These are phyloP conservation scores for Xylaria telfairii DNA, from an alignment of 495 filamentous ascomycete species.

Conservation along the genomic window DNA sequence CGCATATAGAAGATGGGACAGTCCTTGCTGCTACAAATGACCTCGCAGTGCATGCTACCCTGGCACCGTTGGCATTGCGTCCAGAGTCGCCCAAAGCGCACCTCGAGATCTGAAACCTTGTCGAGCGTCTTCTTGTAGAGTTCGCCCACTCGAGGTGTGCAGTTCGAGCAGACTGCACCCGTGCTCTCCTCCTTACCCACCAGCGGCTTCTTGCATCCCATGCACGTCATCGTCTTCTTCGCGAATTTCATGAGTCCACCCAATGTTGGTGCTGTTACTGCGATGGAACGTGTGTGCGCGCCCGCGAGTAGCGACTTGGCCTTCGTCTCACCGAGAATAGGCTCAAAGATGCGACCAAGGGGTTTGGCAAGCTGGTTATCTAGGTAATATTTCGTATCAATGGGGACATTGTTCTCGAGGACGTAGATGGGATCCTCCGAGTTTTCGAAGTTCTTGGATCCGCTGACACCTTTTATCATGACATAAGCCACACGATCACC, in stretches of 20 bases:
- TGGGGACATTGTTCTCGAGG: conserved; percentile 94
- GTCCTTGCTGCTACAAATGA: conserved; percentile 94
- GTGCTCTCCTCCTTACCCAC: conserved; percentile 75
- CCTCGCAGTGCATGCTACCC: conserved; percentile 95
- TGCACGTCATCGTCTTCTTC: conserved; percentile 95
- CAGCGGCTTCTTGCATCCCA: conserved; percentile 98
- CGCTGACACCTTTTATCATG: conserved; percentile 89
- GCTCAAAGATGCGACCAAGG: conserved; percentile 93
- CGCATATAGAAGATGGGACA: conserved; percentile 99
- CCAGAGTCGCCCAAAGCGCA: conserved; percentile 92
- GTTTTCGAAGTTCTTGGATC: conserved; percentile 91
- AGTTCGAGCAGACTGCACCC: conserved; percentile 88
- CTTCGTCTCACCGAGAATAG: conserved; percentile 91
- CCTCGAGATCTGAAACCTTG: conserved; percentile 88
- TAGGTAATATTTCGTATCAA: conserved; percentile 98
- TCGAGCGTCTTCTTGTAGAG: conserved; percentile 90
- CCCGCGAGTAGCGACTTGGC: conserved; percentile 81
- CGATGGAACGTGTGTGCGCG: conserved; percentile 90
- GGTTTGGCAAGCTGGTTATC: conserved; percentile 98
- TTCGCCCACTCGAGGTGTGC: conserved; percentile 83
- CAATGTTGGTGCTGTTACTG: conserved; percentile 84
- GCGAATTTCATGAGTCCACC: conserved; percentile 98
- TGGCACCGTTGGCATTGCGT: conserved; percentile 99
- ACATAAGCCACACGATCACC: conserved; percentile 98
- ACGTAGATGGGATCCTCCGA: conserved; percentile 97